Evolutionary conservation across 2,329 filamentous ascomycete genomes (phyloP), one percentile per base, ranked within the genome.

Genomic region (Knufia fluminis): DNA sequence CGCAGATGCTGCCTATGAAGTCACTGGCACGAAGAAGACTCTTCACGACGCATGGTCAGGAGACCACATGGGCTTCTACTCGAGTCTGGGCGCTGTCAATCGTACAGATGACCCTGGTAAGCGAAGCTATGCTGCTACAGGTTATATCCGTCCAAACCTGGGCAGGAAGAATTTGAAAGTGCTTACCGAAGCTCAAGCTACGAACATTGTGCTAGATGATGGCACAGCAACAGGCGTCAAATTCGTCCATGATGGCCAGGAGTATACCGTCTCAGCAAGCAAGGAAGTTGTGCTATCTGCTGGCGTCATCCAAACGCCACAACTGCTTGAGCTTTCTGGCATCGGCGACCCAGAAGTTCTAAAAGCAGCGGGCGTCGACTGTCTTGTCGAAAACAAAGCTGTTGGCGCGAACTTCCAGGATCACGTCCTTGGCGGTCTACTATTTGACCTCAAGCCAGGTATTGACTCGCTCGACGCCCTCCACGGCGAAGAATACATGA

Each of bases 251-350:
- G 59, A 62, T 4, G 69, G 70, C 1, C 56, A 62, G 4, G 61
- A 62, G 2, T 64, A 66, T 46, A 59, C 60, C 14, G 61, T 68
- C 4, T 66, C 54, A 3, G 65, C 58, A 52, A 61, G 50, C 10
- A 58, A 61, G 40, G 80, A 83, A 54, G 71, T 83, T 10, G 70
- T 85, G 31, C 62, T 85, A 3, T 74, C 73, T 1, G 78, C 77
- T 0, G 81, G 81, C 0, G 72, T 73, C 17, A 66, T 76, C 36
- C 73, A 74, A 58, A 78, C 74, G 14, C 80, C 73, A 2, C 77
- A 75, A 62, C 67, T 79, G 16, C 71, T 77, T 14, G 79, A 83
- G 54, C 67, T 81, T 1, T 82, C 78, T 0, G 80, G 80, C 0
- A 70, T 84, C 20, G 80, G 80, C 2, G 68, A 70, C 40, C 62